phyloP scores from a whole-genome alignment of 345 rosid genomes.

The Populus nigra region DNA sequence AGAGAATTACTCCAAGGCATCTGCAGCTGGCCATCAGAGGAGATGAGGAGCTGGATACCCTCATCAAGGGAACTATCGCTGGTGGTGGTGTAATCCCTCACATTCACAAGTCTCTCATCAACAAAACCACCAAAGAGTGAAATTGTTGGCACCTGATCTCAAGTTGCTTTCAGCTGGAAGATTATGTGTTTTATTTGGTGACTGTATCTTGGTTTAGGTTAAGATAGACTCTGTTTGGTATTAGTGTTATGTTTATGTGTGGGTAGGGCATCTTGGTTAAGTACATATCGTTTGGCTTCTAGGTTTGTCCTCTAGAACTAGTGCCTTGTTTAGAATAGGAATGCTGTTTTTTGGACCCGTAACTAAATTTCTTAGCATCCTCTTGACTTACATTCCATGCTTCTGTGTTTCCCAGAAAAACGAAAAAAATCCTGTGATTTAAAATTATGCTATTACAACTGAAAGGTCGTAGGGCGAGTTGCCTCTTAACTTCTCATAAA shows the following conservation, averaged over 20 bases:
- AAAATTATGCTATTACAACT: background rate
- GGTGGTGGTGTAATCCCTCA: slow-evolving; percentile 93
- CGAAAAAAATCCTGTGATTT: background rate
- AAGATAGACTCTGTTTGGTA: slow-evolving; percentile 1
- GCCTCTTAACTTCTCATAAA: background rate
- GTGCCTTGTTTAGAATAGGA: background rate
- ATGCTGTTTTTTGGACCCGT: background rate
- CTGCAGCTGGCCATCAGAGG: slow-evolving; percentile 61
- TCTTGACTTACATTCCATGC: background rate
- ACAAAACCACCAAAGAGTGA: slow-evolving; percentile 72
- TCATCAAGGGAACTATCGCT: slow-evolving; percentile 41
- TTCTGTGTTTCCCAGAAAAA: background rate
- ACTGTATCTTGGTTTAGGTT: slow-evolving; percentile 15
- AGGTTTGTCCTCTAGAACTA: slow-evolving; percentile 16
- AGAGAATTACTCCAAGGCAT: slow-evolving; percentile 51
- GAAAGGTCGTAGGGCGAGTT: no score
- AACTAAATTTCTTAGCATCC: background rate
- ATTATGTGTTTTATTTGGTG: background rate
- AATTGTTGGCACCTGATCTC: background rate
- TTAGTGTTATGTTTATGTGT: background rate
- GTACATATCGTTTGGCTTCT: slow-evolving; percentile 27
- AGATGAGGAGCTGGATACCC: slow-evolving; percentile 58
- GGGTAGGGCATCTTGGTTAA: slow-evolving; percentile 10
- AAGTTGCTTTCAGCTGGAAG: background rate
- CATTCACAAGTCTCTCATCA: slow-evolving; percentile 88